Conservation (phyloP, 345 rosid species). For the Citrus australasica region DNA sequence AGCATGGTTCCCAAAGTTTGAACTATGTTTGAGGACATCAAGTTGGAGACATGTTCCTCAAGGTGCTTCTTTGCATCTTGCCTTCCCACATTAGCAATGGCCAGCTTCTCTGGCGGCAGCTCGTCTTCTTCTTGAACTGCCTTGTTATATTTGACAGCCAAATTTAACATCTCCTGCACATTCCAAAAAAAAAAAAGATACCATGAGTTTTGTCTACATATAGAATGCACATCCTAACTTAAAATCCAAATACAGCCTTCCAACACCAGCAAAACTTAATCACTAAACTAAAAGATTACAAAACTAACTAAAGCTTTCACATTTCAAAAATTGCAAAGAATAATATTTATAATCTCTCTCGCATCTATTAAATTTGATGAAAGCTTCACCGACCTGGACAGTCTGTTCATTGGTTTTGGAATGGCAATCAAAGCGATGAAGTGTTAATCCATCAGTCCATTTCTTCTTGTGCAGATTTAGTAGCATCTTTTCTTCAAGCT, state of each 20-base stretch:
- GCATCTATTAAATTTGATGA: background rate
- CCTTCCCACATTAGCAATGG: slow-evolving; percentile 92
- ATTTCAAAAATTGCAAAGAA: background rate
- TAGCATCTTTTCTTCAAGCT: slow-evolving; percentile 97
- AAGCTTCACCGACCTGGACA: slow-evolving; percentile 61
- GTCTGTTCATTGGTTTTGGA: slow-evolving; percentile 93
- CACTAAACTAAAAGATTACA: background rate
- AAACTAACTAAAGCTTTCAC: background rate
- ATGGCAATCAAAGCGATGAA: slow-evolving; percentile 78
- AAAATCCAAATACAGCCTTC: background rate
- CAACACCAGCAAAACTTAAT: background rate
- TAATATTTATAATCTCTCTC: background rate
- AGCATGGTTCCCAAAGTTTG: slow-evolving; percentile 98
- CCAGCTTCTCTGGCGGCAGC: slow-evolving; percentile 90
- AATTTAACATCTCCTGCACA: slow-evolving; percentile 82
- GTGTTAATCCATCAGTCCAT: slow-evolving; percentile 97
- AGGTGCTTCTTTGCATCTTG: slow-evolving; percentile 99
- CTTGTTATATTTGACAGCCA: slow-evolving; percentile 86
- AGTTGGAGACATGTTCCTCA: slow-evolving; percentile 88
- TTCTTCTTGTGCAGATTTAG: slow-evolving; percentile 98
- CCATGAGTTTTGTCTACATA: background rate
- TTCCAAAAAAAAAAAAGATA: background rate
- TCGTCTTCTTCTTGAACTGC: slow-evolving; percentile 99
- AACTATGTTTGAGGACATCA: slow-evolving; percentile 98
- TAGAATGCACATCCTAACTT: background rate